These are phyloP conservation scores for Solanum piurae DNA, from an alignment of 257 asterid genomes.

Conservation along the genomic window DNA sequence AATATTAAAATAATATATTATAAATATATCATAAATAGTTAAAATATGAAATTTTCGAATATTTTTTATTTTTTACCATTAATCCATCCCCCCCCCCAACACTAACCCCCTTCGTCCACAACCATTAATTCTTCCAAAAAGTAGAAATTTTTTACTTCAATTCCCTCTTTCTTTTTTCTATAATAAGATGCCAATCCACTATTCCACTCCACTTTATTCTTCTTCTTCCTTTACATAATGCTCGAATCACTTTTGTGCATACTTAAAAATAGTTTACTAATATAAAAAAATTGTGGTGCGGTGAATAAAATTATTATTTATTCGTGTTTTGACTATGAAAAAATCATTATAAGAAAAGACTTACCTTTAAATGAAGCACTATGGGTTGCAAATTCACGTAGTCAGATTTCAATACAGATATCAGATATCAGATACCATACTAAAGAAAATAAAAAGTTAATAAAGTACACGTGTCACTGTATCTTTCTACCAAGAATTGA, in stretches of 20 bases:
- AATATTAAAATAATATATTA: no score
- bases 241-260: neutral
- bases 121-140: neutral
- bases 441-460: neutral
- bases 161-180: neutral
- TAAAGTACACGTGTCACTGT: neutral
- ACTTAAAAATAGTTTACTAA: neutral
- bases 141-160: neutral
- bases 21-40: no score
- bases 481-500: neutral
- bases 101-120: neutral
- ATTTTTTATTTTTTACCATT: no score
- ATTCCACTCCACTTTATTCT: conserved; percentile 9
- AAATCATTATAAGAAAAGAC: no score
- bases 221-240: neutral
- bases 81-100: no score
- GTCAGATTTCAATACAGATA: no score
- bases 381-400: accelerated
- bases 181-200: conserved; percentile 1
- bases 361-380: no score
- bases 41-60: no score
- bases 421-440: no score
- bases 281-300: neutral
- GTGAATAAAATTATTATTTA: no score
- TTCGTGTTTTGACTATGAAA: no score